Percentiles rank a stretch among this genome's conserved stretches.
Conservation (phyloP, 1,284 basidiomycete genomes). For the Porphyrellus sp. region DNA sequence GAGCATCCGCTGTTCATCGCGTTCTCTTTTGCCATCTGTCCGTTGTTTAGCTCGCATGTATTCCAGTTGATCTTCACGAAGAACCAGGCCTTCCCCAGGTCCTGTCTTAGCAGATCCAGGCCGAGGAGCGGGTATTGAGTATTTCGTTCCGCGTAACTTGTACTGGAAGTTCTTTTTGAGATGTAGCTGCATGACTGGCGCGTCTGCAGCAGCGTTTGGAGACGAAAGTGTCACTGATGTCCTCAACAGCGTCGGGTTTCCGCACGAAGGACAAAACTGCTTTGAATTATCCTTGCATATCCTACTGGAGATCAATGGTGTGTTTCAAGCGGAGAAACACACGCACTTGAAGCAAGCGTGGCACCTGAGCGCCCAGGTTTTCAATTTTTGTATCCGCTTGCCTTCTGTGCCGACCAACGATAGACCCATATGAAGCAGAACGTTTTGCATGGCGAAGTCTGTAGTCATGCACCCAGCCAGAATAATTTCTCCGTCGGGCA, state of each 20-base stretch:
- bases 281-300: conserved; percentile 94
- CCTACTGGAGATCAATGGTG: conserved; percentile 42
- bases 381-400: conserved; percentile 85
- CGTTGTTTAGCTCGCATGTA: conserved; percentile 80
- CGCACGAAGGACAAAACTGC: conserved; percentile 97
- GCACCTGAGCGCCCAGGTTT: conserved; percentile 95
- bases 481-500: conserved; percentile 45
- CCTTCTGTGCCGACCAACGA: conserved; percentile 91
- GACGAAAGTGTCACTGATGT: conserved; percentile 86
- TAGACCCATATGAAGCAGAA: conserved; percentile 92
- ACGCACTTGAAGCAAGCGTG: conserved; percentile 99
- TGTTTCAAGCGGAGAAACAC: neutral
- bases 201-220: conserved; percentile 53
- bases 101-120: conserved; percentile 85
- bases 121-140: conserved; percentile 90
- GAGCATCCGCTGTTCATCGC: conserved; percentile 75
- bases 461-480: conserved; percentile 91
- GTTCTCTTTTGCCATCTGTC: conserved; percentile 66
- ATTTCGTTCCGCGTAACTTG: conserved; percentile 88
- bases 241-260: conserved; percentile 88
- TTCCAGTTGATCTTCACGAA: conserved; percentile 88
- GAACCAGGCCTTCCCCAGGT: conserved; percentile 73
- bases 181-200: conserved; percentile 78
- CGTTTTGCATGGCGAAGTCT: conserved; percentile 99
- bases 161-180: conserved; percentile 96